Conservation (phyloP, 345 rosid genomes). For the Sonneratia caseolaris region DNA sequence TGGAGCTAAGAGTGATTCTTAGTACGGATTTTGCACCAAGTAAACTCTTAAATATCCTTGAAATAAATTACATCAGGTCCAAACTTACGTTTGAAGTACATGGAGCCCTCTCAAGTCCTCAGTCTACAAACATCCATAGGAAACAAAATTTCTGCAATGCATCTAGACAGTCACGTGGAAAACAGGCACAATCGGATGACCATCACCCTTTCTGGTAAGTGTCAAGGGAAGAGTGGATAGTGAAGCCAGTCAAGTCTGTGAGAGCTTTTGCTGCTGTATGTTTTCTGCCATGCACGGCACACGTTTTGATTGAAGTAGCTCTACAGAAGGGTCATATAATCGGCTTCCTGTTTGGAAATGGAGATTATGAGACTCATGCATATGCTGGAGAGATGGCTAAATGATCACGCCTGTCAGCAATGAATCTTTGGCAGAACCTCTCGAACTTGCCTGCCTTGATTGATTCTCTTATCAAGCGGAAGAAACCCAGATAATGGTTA, state of each 20-base stretch:
- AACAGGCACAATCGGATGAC: not conserved
- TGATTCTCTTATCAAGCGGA: slow-evolving; percentile 42
- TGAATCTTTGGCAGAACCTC: slow-evolving; percentile 30
- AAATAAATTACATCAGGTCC: not conserved
- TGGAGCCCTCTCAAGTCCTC: not conserved
- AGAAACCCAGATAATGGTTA: slow-evolving; percentile 58
- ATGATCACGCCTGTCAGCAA: slow-evolving; percentile 26
- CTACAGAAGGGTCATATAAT: not conserved
- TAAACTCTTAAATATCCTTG: not conserved
- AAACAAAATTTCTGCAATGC: not conserved
- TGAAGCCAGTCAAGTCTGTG: not conserved
- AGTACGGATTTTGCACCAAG: not conserved
- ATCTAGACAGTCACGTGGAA: not conserved
- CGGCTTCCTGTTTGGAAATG: not conserved
- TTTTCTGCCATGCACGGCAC: not conserved
- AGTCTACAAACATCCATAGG: not conserved
- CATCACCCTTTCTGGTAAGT: not conserved
- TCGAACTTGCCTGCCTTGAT: slow-evolving; percentile 47
- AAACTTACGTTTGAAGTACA: not conserved
- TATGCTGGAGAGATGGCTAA: slow-evolving; percentile 15
- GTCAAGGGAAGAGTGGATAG: not conserved
- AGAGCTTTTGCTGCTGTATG: not conserved
- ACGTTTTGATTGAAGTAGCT: not conserved
- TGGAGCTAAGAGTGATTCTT: not conserved
- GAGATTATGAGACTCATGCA: slow-evolving; percentile 5